Evolutionary conservation across 441 rosid species (phyloP).

Genomic region (Populus tomentosa): DNA sequence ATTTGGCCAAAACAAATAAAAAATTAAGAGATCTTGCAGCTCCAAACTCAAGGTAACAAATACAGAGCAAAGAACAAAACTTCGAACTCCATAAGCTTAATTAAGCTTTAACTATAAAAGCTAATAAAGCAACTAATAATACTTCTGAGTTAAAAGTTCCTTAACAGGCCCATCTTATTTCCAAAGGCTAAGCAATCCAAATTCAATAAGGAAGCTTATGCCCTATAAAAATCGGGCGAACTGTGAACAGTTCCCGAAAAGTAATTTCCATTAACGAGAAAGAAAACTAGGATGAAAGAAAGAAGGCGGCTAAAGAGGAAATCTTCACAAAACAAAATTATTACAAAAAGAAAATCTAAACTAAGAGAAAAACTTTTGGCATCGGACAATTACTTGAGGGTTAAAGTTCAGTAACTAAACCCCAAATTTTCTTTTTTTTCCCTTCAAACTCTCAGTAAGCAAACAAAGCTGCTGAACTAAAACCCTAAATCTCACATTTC

Average conservation of each 20-base stretch:
- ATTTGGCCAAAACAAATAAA: too few species aligned
- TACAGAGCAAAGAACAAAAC: constrained; percentile 11
- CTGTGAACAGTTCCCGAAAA: constrained; percentile 10
- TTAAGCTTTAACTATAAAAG: constrained; percentile 12
- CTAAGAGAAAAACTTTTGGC: too few species aligned
- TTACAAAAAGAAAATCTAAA: background rate
- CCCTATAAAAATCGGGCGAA: background rate
- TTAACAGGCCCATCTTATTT: background rate
- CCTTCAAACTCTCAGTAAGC: constrained; percentile 14
- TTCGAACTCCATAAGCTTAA: constrained; percentile 17
- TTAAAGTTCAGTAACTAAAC: constrained; percentile 9
- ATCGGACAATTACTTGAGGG: constrained; percentile 4
- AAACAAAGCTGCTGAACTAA: constrained; percentile 3
- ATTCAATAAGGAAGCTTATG: background rate
- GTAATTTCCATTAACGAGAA: background rate
- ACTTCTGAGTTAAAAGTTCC: background rate
- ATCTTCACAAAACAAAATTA: too few species aligned
- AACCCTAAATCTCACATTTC: constrained; percentile 26
- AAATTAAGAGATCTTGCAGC: constrained; percentile 25
- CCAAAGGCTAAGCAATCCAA: background rate
- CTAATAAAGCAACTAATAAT: constrained; percentile 2
- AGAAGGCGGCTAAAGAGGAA: background rate
- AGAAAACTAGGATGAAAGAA: background rate
- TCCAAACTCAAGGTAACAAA: constrained; percentile 6
- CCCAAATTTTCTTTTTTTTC: constrained; percentile 2